phyloP scores from a whole-genome alignment of 208 protist species.

The Angomonas ambiguus region DNA sequence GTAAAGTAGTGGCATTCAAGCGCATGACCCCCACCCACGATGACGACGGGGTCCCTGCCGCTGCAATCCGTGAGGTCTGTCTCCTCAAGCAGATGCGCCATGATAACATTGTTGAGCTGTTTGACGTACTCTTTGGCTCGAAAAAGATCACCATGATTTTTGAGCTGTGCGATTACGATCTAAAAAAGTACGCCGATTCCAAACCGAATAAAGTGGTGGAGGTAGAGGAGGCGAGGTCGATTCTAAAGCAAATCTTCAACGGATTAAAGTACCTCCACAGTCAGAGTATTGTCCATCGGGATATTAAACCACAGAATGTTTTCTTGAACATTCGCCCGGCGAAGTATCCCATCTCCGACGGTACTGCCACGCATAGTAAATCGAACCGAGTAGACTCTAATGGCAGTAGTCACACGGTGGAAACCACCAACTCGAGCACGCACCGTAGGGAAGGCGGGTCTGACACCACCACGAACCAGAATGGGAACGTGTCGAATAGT shows the following conservation, averaged over 20 bases:
- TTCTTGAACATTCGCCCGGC: conserved; percentile 58
- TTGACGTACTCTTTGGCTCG: conserved; percentile 96
- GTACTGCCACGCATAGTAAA: conserved; percentile 12
- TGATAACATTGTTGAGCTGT: conserved; percentile 90
- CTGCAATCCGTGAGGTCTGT: conserved; percentile 89
- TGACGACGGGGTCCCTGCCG: conserved; percentile 88
- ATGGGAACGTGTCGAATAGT: neutral
- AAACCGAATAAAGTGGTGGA: conserved; percentile 30
- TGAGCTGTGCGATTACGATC: conserved; percentile 95
- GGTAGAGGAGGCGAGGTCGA: conserved; percentile 46
- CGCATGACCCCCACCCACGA: conserved; percentile 79
- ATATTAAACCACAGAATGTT: conserved; percentile 91
- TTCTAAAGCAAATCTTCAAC: conserved; percentile 77
- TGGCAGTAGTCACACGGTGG: too few species aligned
- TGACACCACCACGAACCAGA: neutral
- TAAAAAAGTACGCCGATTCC: conserved; percentile 95
- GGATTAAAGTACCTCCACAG: conserved; percentile 76
- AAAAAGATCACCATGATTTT: conserved; percentile 97
- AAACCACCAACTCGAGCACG: neutral
- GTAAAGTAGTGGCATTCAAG: conserved; percentile 85
- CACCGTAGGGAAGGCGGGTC: too few species aligned
- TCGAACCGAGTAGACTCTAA: conserved; percentile 1
- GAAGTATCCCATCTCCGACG: conserved; percentile 23
- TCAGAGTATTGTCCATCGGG: conserved; percentile 80
- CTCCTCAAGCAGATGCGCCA: conserved; percentile 95